phyloP scores from a whole-genome alignment of 768 basidiomycete species.

The Baorangia bicolor region DNA sequence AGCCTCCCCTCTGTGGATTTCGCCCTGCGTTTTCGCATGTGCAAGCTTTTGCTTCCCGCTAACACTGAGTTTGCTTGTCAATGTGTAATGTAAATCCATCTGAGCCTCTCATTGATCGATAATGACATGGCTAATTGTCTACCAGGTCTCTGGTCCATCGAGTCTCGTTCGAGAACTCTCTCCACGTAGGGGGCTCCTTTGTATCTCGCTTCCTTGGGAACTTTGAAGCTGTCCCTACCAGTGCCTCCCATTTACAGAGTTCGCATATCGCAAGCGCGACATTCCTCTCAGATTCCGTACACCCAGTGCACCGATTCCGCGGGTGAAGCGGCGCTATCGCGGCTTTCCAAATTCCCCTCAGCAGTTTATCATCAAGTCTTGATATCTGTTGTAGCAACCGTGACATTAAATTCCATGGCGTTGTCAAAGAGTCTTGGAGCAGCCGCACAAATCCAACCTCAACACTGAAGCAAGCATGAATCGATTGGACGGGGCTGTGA shows the following conservation, averaged over 20 bases:
- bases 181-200: not conserved
- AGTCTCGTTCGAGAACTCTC: not conserved
- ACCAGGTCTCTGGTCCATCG: not conserved
- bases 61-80: not conserved
- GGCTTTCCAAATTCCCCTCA: not conserved
- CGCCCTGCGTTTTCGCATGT: not conserved
- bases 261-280: not conserved
- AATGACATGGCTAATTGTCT: not conserved
- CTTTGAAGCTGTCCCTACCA: not conserved
- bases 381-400: not conserved
- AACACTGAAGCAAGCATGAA: not conserved
- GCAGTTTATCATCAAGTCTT: not conserved
- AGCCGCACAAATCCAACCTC: not conserved
- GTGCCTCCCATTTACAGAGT: not conserved
- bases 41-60: not conserved
- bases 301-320: not conserved
- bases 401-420: not conserved
- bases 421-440: not conserved
- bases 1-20: not conserved
- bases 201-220: not conserved
- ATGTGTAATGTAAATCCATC: not conserved
- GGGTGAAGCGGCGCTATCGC: conserved; percentile 10
- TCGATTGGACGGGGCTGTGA: not conserved
- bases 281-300: not conserved
- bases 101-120: not conserved